Evolutionary conservation across 139 green algal genomes (phyloP), one percentile per base, ranked within the genome.

Genomic region (Chlorella sorokiniana): DNA sequence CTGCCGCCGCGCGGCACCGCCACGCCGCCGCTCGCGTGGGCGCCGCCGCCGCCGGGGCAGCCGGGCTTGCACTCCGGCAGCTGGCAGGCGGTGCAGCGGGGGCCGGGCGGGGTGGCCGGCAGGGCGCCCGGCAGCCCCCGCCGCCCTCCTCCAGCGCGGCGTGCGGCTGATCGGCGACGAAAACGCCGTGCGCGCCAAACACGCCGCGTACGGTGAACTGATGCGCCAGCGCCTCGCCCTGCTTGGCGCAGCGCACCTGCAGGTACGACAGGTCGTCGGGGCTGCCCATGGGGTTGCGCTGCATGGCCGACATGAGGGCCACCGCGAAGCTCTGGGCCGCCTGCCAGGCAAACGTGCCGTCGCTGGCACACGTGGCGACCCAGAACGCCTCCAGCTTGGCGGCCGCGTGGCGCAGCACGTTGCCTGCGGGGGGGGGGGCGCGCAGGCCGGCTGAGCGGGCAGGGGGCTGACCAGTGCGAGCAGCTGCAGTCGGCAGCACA

Each of bases 271-370:
- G 44, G 31, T 71, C 65, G 52, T 88, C 80, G 33, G 84, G 73
- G 69, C 38, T 73, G 33, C 72, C 64, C 84, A 88, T 84, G 40
- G 80, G 74, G 45, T 78, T 84, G 51, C 67, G 70, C 62, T 88
- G 78, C 72, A 86, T 83, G 14, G 81, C 79, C 45, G 59, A 51
- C 78, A 83, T 83, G 29, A 83, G 64, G 48, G 51, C 78, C 67
- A 83, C 16, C 22, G 84, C 56, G 79, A 88, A 88, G 56, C 48
- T 78, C 78, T 85, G 78, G 37, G 84, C 84, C 51, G 84, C 84
- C 77, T 88, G 84, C 84, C 84, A 88, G 0, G 84, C 84, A 84
- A 85, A 85, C 25, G 78, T 80, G 37, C 84, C 84, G 16, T 63
- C 59, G 38, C 59, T 65, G 33, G 77, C 45, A 41, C 78, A 86